Percentiles rank a stretch among this genome's conserved stretches.
Evolutionary conservation across 2,329 filamentous ascomycete species (phyloP).

Genomic region (Camptophora hylomeconis): DNA sequence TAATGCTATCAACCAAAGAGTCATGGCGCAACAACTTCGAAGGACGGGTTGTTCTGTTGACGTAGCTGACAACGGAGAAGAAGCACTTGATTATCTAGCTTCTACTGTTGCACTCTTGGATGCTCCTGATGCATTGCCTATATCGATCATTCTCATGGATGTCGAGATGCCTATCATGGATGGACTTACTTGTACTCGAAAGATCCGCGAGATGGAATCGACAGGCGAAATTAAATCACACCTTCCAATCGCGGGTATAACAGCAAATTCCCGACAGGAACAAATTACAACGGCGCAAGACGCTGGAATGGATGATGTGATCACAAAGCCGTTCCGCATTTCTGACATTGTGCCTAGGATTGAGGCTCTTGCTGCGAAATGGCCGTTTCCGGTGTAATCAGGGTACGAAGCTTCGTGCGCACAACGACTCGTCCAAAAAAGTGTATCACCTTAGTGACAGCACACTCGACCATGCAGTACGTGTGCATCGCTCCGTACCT

Average conservation of each 20-base stretch:
- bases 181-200: conserved; percentile 56
- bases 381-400: too few relatives aligned
- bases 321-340: conserved; percentile 6
- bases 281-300: conserved; percentile 57
- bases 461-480: too few relatives aligned
- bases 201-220: conserved; percentile 54
- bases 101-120: too few relatives aligned
- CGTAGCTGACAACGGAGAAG: conserved; percentile 25
- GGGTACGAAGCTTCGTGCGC: too few relatives aligned
- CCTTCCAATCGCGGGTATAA: conserved; percentile 27
- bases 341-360: conserved; percentile 1
- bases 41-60: conserved; percentile 22
- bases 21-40: conserved; percentile 24
- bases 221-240: conserved; percentile 20
- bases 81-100: conserved; percentile 29
- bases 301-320: conserved; percentile 43
- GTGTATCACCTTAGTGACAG: too few relatives aligned
- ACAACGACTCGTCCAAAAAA: too few relatives aligned
- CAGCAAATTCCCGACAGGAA: conserved; percentile 61
- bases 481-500: too few relatives aligned
- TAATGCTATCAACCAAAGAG: conserved; percentile 28
- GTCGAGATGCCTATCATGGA: conserved; percentile 77
- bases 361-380: too few relatives aligned
- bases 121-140: too few relatives aligned
- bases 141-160: conserved; percentile 54